These are phyloP conservation scores for Holtermannia corniformis DNA, from an alignment of 768 basidiomycete species.

Conservation along the genomic window DNA sequence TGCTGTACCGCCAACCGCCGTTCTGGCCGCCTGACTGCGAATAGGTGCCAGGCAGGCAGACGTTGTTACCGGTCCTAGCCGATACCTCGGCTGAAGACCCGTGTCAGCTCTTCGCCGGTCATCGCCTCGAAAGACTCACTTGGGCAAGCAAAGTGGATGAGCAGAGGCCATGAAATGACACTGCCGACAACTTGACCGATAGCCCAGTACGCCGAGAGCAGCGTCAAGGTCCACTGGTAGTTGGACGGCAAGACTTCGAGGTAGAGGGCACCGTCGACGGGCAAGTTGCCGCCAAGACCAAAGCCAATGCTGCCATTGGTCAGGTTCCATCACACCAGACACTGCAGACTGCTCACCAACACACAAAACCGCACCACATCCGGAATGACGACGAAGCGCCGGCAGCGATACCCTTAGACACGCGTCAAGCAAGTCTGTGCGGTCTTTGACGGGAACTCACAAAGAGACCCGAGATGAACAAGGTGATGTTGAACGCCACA, in stretches of 20 bases:
- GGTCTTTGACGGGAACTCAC: slow-evolving; percentile 26
- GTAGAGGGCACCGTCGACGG: slow-evolving; percentile 67
- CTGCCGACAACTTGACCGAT: slow-evolving; percentile 59
- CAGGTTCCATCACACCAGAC: slow-evolving; percentile 47
- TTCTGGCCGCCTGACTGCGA: slow-evolving; percentile 43
- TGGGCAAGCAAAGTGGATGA: slow-evolving; percentile 57
- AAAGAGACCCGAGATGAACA: slow-evolving; percentile 59
- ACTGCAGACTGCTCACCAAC: too few species aligned
- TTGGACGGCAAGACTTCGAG: slow-evolving; percentile 62
- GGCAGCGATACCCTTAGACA: slow-evolving; percentile 48
- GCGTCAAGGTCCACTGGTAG: slow-evolving; percentile 63
- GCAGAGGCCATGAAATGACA: slow-evolving; percentile 60
- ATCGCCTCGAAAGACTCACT: slow-evolving; percentile 1
- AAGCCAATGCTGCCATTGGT: neutral
- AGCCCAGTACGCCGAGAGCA: slow-evolving; percentile 73
- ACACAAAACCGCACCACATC: slow-evolving; percentile 47
- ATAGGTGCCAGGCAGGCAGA: slow-evolving; percentile 44
- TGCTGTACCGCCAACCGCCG: slow-evolving; percentile 67
- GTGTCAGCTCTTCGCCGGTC: neutral
- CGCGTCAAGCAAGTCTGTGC: too few species aligned
- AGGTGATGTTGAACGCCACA: slow-evolving; percentile 58
- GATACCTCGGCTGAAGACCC: neutral
- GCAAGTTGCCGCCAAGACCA: slow-evolving; percentile 50
- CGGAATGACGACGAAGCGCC: slow-evolving; percentile 54
- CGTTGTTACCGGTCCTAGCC: neutral